phyloP scores from a whole-genome alignment of 352 stramenopile genomes.

The Phytopythium ostracodes region DNA sequence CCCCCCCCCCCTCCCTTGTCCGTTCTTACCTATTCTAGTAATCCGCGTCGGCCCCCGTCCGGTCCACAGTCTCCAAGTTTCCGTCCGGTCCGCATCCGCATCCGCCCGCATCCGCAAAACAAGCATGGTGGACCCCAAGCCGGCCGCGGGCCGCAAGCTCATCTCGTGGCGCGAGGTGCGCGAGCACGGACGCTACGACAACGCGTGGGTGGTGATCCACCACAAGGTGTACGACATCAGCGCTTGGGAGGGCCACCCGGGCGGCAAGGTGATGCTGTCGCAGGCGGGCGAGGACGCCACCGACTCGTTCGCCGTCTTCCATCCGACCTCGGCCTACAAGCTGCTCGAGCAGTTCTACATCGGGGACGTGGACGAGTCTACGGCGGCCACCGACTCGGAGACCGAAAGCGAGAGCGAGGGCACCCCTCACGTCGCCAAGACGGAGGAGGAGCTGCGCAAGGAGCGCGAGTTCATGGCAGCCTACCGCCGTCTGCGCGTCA shows the following conservation, averaged over 20 bases:
- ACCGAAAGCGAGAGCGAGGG: constrained; percentile 11
- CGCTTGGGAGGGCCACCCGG: constrained; percentile 78
- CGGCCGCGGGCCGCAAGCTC: constrained; percentile 36
- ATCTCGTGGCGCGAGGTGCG: constrained; percentile 78
- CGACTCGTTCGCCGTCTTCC: constrained; percentile 98
- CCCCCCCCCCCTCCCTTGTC: too few relatives aligned
- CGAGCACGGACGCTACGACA: constrained; percentile 69
- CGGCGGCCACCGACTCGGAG: constrained; percentile 16
- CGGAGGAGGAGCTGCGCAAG: constrained; percentile 44
- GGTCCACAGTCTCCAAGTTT: not conserved
- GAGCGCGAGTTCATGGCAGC: constrained; percentile 92
- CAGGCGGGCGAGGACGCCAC: constrained; percentile 97
- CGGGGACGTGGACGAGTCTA: constrained; percentile 90
- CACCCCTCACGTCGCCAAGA: too few relatives aligned
- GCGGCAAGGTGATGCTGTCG: constrained; percentile 95
- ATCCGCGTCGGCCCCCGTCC: too few relatives aligned
- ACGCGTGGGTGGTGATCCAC: constrained; percentile 89
- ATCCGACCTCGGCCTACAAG: constrained; percentile 91
- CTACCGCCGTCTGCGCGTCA: constrained; percentile 93
- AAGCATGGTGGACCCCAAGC: constrained; percentile 66
- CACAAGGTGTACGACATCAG: constrained; percentile 90
- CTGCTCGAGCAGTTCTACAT: constrained; percentile 97
- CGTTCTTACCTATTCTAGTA: too few relatives aligned
- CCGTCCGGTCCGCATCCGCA: not conserved
- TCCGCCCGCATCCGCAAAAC: not conserved